Conservation (phyloP, 2,329 filamentous ascomycete genomes). For the Xylariaceae sp. region DNA sequence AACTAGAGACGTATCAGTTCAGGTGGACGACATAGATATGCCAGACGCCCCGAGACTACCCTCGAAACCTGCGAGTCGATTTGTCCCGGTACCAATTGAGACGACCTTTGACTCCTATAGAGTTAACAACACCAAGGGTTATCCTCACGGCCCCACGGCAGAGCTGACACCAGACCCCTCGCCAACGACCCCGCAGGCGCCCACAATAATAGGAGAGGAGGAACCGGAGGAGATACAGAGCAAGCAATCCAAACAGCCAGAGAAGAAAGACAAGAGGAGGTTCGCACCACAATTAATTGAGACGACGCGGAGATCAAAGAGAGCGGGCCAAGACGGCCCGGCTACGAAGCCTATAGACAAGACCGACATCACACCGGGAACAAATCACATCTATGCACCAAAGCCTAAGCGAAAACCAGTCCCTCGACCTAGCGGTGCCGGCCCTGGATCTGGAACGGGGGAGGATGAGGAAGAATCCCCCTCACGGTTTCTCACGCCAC, state of each 20-base stretch:
- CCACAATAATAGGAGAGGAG: slow-evolving; percentile 20
- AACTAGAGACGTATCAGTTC: slow-evolving; percentile 36
- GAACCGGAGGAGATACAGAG: slow-evolving; percentile 28
- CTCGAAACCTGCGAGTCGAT: slow-evolving; percentile 50
- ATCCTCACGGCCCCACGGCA: slow-evolving; percentile 54
- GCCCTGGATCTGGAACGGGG: slow-evolving; percentile 28
- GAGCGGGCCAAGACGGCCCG: slow-evolving; percentile 64
- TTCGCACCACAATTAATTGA: slow-evolving; percentile 84
- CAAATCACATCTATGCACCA: slow-evolving; percentile 61
- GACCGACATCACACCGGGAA: slow-evolving; percentile 70
- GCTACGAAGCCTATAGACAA: slow-evolving; percentile 68
- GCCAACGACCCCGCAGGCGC: slow-evolving; percentile 52
- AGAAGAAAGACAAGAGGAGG: slow-evolving; percentile 44
- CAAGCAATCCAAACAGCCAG: slow-evolving; percentile 18
- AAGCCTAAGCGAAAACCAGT: slow-evolving; percentile 42
- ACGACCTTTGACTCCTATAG: slow-evolving; percentile 67
- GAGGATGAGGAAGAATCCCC: slow-evolving; percentile 37
- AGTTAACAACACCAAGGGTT: slow-evolving; percentile 41
- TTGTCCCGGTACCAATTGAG: slow-evolving; percentile 72
- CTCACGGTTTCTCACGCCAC: slow-evolving; percentile 41
- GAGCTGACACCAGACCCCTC: slow-evolving; percentile 60
- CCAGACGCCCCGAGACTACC: slow-evolving; percentile 25
- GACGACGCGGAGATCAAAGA: slow-evolving; percentile 72
- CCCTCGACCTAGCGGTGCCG: slow-evolving; percentile 23
- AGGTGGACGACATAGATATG: slow-evolving; percentile 34